These are phyloP conservation scores for Boletus subcaerulescens DNA, from an alignment of 768 basidiomycete genomes.

Conservation along the genomic window DNA sequence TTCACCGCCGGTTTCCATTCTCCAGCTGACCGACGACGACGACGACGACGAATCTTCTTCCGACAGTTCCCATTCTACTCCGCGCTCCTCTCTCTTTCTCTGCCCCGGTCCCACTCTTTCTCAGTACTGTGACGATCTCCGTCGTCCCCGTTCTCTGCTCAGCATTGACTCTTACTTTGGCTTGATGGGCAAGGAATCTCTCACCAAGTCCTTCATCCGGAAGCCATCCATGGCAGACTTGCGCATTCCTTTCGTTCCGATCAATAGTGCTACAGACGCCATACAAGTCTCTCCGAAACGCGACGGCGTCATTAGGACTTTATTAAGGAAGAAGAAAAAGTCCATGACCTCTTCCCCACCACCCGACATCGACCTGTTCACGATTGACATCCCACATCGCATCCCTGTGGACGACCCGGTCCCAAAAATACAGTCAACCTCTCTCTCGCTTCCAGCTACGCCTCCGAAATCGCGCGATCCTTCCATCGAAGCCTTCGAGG, in stretches of 20 bases:
- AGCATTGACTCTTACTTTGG: slow-evolving; percentile 32
- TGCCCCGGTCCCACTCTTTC: slow-evolving; percentile 1
- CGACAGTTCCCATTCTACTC: slow-evolving; percentile 15
- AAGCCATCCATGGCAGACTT: slow-evolving; percentile 14
- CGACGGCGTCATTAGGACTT: slow-evolving; percentile 15
- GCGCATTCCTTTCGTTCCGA: slow-evolving; percentile 7
- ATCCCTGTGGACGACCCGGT: not conserved
- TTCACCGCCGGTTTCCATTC: slow-evolving; percentile 12
- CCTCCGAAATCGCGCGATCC: slow-evolving; percentile 5
- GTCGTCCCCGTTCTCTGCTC: slow-evolving; percentile 12
- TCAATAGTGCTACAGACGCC: slow-evolving; percentile 1
- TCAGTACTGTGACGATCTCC: not conserved
- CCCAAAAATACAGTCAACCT: not conserved
- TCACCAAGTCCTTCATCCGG: slow-evolving; percentile 7
- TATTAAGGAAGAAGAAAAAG: slow-evolving; percentile 25
- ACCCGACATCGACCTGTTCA: slow-evolving; percentile 9
- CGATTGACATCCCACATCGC: not conserved
- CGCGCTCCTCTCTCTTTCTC: slow-evolving; percentile 18
- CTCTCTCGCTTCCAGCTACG: not conserved
- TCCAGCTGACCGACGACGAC: slow-evolving; percentile 15
- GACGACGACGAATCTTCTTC: slow-evolving; percentile 14
- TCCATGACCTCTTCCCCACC: slow-evolving; percentile 8
- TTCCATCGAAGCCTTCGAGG: slow-evolving; percentile 22
- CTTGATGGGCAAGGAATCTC: slow-evolving; percentile 23
- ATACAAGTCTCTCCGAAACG: slow-evolving; percentile 19